Evolutionary conservation across 1,284 basidiomycete species (phyloP).

Genomic region (Ustilago xerochloae): DNA sequence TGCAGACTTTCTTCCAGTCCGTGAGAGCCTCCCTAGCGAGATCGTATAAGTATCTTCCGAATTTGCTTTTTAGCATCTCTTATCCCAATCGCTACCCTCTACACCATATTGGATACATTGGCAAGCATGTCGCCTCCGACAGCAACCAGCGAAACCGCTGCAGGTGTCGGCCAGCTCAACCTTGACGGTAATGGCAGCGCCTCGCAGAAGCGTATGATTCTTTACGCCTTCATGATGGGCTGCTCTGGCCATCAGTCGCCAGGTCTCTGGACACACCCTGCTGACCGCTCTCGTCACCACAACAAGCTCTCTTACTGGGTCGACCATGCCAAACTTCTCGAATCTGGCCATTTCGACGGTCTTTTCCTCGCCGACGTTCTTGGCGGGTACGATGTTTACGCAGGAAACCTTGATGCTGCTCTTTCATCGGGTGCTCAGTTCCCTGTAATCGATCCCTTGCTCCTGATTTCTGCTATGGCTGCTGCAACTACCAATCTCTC

Average conservation of each 20-base stretch:
- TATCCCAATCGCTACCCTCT: no score
- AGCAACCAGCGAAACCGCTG: constrained; percentile 12
- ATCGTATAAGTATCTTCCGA: neutral
- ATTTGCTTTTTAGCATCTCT: no score
- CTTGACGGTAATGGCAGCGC: neutral
- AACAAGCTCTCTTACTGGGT: constrained; percentile 63
- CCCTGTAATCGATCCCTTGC: constrained; percentile 59
- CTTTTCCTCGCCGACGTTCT: constrained; percentile 65
- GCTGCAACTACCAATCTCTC: constrained; percentile 56
- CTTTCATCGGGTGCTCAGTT: constrained; percentile 61
- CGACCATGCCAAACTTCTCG: constrained; percentile 60
- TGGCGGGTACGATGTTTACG: constrained; percentile 64
- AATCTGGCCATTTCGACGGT: constrained; percentile 57
- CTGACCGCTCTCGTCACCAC: constrained; percentile 52
- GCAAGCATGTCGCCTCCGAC: constrained; percentile 19
- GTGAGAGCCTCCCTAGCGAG: neutral
- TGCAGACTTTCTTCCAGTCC: neutral
- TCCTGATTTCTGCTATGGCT: constrained; percentile 61
- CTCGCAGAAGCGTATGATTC: constrained; percentile 30
- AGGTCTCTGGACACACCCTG: constrained; percentile 55
- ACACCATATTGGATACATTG: neutral
- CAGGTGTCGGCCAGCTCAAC: constrained; percentile 6
- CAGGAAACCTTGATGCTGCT: constrained; percentile 52
- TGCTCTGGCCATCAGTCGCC: constrained; percentile 62
- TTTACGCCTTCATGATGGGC: constrained; percentile 60